Percentiles rank a stretch among this genome's conserved stretches.
Conservation (phyloP, 345 rosid genomes). For the Cardamine chenopodiifolia region DNA sequence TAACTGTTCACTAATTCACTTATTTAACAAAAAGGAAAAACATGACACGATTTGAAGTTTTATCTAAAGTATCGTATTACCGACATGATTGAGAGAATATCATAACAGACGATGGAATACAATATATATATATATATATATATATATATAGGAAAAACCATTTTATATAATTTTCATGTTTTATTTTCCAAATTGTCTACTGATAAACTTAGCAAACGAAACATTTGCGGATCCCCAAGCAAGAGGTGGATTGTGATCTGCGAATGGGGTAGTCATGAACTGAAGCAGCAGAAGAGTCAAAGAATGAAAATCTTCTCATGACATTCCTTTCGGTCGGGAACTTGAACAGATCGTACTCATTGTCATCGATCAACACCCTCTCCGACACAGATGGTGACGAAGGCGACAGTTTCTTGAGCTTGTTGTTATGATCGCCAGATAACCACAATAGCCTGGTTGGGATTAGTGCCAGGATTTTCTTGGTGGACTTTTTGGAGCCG, state of each 20-base stretch:
- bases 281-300: constrained; percentile 22
- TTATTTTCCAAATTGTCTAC: constrained; percentile 3
- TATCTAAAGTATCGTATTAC: constrained; percentile 6
- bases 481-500: constrained; percentile 25
- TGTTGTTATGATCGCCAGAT: constrained; percentile 12
- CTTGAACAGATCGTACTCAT: constrained; percentile 36
- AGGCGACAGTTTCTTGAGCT: constrained; percentile 33
- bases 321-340: constrained; percentile 26
- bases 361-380: constrained; percentile 31
- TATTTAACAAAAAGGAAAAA: not conserved
- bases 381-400: constrained; percentile 31
- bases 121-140: not conserved
- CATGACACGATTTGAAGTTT: constrained; percentile 7
- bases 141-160: not conserved
- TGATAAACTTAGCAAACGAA: constrained; percentile 15
- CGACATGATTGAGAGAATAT: constrained; percentile 21
- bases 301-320: constrained; percentile 28
- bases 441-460: constrained; percentile 23
- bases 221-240: constrained; percentile 32
- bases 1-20: constrained; percentile 6
- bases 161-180: not conserved
- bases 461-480: constrained; percentile 26
- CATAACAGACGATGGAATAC: constrained; percentile 3
- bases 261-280: constrained; percentile 27
- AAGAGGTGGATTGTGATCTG: constrained; percentile 26